Evolutionary conservation across 106 monocot genomes (phyloP).

Genomic region (Dendrobium chrysotoxum): DNA sequence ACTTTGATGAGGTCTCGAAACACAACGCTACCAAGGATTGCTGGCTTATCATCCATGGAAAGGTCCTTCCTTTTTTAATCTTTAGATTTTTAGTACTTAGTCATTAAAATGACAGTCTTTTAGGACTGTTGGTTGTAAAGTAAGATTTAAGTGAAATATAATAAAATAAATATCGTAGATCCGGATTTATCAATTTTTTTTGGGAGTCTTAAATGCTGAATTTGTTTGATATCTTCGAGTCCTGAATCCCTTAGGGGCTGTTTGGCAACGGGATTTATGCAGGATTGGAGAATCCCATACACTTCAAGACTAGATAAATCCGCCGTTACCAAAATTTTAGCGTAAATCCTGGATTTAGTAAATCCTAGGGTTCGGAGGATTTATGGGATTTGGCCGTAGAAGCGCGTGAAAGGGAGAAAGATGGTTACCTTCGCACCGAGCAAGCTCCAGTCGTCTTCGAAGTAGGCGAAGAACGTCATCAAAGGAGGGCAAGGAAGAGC

Average conservation of each 20-base stretch:
- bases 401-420: too few species aligned
- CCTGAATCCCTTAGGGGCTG: background rate
- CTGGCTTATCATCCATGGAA: conserved; percentile 63
- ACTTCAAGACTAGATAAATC: too few species aligned
- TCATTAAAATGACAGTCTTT: background rate
- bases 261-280: background rate
- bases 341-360: too few species aligned
- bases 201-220: background rate
- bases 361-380: too few species aligned
- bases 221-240: background rate
- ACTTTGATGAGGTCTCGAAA: conserved; percentile 56
- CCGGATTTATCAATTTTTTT: background rate
- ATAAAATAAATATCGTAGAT: background rate
- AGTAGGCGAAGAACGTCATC: too few species aligned
- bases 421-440: too few species aligned
- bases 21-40: conserved; percentile 54
- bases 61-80: conserved; percentile 12
- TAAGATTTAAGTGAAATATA: background rate
- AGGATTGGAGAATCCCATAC: too few species aligned
- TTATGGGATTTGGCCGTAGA: too few species aligned
- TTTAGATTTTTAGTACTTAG: background rate
- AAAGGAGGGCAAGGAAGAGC: too few species aligned
- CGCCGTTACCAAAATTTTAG: too few species aligned
- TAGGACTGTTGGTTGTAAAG: background rate
- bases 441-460: too few species aligned